Evolutionary conservation across 2,329 filamentous ascomycete species (phyloP), one percentile per base, ranked within the genome.

Genomic region (Neodidymelliopsis sp.): DNA sequence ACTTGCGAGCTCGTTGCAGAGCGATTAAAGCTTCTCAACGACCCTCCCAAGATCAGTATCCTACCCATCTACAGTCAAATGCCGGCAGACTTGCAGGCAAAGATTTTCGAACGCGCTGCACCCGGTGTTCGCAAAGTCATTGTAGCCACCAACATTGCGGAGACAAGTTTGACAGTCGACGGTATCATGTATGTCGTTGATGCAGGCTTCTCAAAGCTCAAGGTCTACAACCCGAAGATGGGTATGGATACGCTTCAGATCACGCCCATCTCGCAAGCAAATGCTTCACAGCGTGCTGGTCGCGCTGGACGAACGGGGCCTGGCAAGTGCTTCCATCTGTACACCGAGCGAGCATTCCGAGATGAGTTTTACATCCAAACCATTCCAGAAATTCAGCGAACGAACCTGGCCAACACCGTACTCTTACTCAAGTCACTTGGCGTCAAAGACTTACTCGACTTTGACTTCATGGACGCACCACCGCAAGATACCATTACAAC

Each of bases 171-270:
- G 76, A 99, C 94, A 0, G 94, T 99, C 5, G 94, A 99, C 68
- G 94, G 94, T 59, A 99, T 99, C 74, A 97, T 97, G 88, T 99
- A 96, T 65, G 94, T 99, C 16, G 94, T 99, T 4, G 94, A 99
- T 71, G 86, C 90, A 2, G 94, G 94, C 0, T 99, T 93, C 73
- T 96, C 91, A 2, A 99, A 99, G 72, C 84, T 97, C 69, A 99
- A 99, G 71, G 94, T 99, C 4, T 99, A 97, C 75, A 99, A 99
- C 65, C 92, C 94, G 5, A 89, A 92, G 42, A 97, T 99, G 91
- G 94, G 94, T 48, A 99, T 99, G 94, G 94, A 99, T 67, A 97
- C 93, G 0, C 83, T 99, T 11, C 94, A 97, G 67, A 96, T 99
- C 60, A 99, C 94, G 0, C 94, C 94, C 0, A 95, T 99, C 42